These are phyloP conservation scores for Quillaja saponaria DNA, from an alignment of 306 rosid genomes.

Conservation along the genomic window DNA sequence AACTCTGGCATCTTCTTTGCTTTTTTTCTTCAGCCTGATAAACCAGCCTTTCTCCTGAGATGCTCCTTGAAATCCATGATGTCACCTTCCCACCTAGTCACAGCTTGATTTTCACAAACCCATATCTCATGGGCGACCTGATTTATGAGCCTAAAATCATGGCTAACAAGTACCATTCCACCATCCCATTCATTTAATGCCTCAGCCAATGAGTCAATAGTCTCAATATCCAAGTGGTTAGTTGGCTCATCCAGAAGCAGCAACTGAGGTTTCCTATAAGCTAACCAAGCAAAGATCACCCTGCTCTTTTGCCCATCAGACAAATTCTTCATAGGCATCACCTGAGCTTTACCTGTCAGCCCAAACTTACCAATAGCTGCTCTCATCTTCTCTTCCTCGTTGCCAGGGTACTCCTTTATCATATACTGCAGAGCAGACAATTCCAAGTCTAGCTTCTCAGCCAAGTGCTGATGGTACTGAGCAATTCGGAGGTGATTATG, in stretches of 20 bases:
- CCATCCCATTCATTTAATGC: constrained; percentile 99
- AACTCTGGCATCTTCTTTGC: background rate
- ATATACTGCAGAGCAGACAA: constrained; percentile 78
- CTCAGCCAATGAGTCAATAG: constrained; percentile 90
- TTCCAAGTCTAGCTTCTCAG: constrained; percentile 92
- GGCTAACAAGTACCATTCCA: constrained; percentile 95
- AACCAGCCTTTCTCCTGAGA: constrained; percentile 73
- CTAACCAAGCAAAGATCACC: constrained; percentile 93
- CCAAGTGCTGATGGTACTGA: constrained; percentile 90
- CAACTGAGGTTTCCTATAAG: constrained; percentile 88
- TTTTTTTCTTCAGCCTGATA: constrained; percentile 49
- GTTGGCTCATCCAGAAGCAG: constrained; percentile 94
- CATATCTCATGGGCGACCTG: constrained; percentile 96
- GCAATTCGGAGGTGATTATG: constrained; percentile 99
- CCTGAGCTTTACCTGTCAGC: constrained; percentile 90
- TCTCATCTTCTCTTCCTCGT: constrained; percentile 96
- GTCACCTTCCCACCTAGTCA: constrained; percentile 89
- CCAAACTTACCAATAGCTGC: constrained; percentile 93
- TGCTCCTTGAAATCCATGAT: constrained; percentile 92
- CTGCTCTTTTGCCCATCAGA: constrained; percentile 98
- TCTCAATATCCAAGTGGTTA: constrained; percentile 94
- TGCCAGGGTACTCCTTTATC: constrained; percentile 90
- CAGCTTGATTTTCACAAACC: constrained; percentile 89
- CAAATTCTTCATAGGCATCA: constrained; percentile 94
- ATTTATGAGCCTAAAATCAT: constrained; percentile 96